Percentiles rank a stretch among this genome's conserved stretches.
Evolutionary conservation across 257 asterid species (phyloP).

Genomic region (Solanum chiquidenum): DNA sequence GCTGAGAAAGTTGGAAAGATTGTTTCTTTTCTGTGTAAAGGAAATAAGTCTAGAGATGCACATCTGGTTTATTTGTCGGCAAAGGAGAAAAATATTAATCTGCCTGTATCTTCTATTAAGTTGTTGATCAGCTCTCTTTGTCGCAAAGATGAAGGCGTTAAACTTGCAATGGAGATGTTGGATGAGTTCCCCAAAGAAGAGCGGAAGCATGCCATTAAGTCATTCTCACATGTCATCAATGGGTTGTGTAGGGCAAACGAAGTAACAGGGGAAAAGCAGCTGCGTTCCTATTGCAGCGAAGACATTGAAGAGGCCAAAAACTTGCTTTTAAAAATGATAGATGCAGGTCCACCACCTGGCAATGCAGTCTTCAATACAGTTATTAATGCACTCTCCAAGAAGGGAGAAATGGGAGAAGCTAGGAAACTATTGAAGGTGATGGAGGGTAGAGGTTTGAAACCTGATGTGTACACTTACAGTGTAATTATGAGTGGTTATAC

Average conservation of each 20-base stretch:
- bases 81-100: conserved; percentile 42
- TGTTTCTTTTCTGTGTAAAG: conserved; percentile 54
- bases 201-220: conserved; percentile 38
- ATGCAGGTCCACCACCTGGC: conserved; percentile 79
- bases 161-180: conserved; percentile 52
- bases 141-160: conserved; percentile 28
- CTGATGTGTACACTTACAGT: conserved; percentile 66
- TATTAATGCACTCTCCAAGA: conserved; percentile 56
- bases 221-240: conserved; percentile 47
- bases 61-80: conserved; percentile 59
- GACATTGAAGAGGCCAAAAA: conserved; percentile 51
- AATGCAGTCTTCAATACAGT: conserved; percentile 49
- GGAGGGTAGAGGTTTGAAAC: conserved; percentile 75
- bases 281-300: conserved; percentile 4
- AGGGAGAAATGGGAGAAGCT: conserved; percentile 58
- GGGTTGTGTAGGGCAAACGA: conserved; percentile 73
- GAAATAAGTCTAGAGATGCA: conserved; percentile 59
- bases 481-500: conserved; percentile 67
- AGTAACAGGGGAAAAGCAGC: neutral
- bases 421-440: conserved; percentile 30
- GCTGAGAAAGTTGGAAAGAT: conserved; percentile 54
- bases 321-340: conserved; percentile 58
- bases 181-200: conserved; percentile 35
- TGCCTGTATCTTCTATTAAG: conserved; percentile 34
- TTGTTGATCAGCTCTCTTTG: conserved; percentile 50